phyloP scores from a whole-genome alignment of 176 grass and related monocot genomes.

The Carex parvula region DNA sequence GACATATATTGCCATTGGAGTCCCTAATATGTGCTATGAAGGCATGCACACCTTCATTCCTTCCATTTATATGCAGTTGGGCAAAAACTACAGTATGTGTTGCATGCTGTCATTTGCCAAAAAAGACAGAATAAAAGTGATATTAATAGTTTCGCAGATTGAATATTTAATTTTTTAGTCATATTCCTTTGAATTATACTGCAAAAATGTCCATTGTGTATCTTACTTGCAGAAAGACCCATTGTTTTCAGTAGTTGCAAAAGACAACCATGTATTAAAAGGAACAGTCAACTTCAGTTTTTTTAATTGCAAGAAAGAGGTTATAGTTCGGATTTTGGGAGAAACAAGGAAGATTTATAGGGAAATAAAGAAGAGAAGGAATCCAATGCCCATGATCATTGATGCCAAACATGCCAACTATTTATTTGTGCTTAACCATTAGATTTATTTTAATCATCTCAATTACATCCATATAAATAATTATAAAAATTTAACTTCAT shows the following conservation, averaged over 20 bases:
- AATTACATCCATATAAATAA: too few relatives aligned
- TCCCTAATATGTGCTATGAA: conserved; percentile 91
- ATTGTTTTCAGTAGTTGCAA: not conserved
- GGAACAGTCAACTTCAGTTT: not conserved
- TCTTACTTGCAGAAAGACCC: not conserved
- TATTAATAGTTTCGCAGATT: conserved; percentile 16
- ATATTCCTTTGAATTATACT: too few relatives aligned
- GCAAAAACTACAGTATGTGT: conserved; percentile 89
- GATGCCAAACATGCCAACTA: too few relatives aligned
- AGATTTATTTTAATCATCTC: too few relatives aligned
- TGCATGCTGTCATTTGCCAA: conserved; percentile 55
- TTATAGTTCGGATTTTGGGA: not conserved
- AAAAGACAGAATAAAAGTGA: conserved; percentile 20
- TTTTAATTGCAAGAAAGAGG: not conserved
- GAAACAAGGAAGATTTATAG: not conserved
- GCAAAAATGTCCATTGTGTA: too few relatives aligned
- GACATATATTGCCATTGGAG: conserved; percentile 56
- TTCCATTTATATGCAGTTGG: conserved; percentile 90
- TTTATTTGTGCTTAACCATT: too few relatives aligned
- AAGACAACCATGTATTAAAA: not conserved
- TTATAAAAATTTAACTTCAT: too few relatives aligned
- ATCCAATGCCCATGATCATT: too few relatives aligned
- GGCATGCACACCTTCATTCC: conserved; percentile 86
- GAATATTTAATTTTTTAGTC: too few relatives aligned
- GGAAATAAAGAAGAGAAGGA: not conserved